phyloP scores from a whole-genome alignment of 2,329 filamentous ascomycete species.

The Diaporthe destruens region DNA sequence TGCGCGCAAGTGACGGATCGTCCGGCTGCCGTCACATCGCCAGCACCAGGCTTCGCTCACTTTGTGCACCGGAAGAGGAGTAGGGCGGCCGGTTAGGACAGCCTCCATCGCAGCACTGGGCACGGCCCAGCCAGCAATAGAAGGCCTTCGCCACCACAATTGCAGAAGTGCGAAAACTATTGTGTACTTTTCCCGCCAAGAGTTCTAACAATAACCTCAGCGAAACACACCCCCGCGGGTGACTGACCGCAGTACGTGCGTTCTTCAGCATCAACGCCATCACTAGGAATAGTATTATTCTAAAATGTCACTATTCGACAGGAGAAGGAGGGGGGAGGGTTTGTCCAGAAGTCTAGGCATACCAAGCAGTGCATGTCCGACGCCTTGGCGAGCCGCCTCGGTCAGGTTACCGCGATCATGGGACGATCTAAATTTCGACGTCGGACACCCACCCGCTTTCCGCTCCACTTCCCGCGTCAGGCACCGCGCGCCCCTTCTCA shows the following conservation, averaged over 20 bases:
- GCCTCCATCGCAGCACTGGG: too few relatives aligned
- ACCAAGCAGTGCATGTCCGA: conserved; percentile 1
- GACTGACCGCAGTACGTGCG: conserved; percentile 21
- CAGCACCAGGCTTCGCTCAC: neutral
- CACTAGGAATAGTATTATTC: neutral
- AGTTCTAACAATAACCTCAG: neutral
- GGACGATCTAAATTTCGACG: conserved; percentile 28
- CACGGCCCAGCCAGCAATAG: neutral
- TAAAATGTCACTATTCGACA: neutral
- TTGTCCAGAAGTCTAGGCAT: conserved; percentile 5
- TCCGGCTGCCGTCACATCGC: conserved; percentile 8
- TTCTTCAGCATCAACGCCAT: conserved; percentile 1
- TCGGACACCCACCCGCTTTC: conserved; percentile 24
- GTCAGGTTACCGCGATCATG: conserved; percentile 17
- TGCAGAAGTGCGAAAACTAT: neutral
- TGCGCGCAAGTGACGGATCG: neutral
- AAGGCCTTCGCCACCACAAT: neutral
- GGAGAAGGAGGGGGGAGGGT: neutral
- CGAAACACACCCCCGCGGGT: neutral
- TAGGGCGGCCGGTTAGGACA: neutral
- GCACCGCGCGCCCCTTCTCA: conserved; percentile 4
- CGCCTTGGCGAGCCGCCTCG: conserved; percentile 12
- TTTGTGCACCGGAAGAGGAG: neutral
- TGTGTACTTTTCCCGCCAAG: conserved; percentile 1
- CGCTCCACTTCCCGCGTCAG: conserved; percentile 24